Conservation (phyloP, 73 alveolate species). For the Halteria grandinella region DNA sequence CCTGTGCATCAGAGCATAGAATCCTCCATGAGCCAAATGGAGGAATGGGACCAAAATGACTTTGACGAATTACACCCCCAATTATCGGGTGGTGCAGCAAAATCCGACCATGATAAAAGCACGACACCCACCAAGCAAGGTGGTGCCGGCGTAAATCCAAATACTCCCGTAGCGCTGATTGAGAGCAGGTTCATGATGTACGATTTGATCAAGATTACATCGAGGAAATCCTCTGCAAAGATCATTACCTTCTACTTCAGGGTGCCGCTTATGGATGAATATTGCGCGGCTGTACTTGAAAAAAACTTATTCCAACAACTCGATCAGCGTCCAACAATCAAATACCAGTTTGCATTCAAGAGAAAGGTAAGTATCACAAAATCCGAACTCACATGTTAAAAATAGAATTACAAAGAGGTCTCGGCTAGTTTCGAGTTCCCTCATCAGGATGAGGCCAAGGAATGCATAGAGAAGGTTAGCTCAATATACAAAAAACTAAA, state of each 20-base stretch:
- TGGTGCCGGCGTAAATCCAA: too few species aligned
- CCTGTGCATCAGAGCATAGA: slow-evolving; percentile 24
- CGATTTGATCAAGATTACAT: slow-evolving; percentile 57
- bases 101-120: too few species aligned
- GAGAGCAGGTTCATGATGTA: slow-evolving; percentile 49
- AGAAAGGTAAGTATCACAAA: slow-evolving; percentile 45
- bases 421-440: slow-evolving; percentile 41
- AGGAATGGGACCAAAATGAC: slow-evolving; percentile 52
- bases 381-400: neutral
- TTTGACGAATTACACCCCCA: slow-evolving; percentile 52
- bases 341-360: slow-evolving; percentile 39
- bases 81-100: too few species aligned
- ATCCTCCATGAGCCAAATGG: slow-evolving; percentile 40
- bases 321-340: neutral
- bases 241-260: slow-evolving; percentile 59
- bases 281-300: neutral
- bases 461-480: slow-evolving; percentile 43
- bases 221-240: slow-evolving; percentile 53
- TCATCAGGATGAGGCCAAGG: slow-evolving; percentile 49
- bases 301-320: neutral
- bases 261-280: slow-evolving; percentile 16
- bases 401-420: slow-evolving; percentile 12
- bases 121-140: too few species aligned
- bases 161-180: too few species aligned
- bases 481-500: slow-evolving; percentile 25